These are phyloP conservation scores for Xylaria sp. DNA, from an alignment of 2,329 filamentous ascomycete species.

Conservation along the genomic window DNA sequence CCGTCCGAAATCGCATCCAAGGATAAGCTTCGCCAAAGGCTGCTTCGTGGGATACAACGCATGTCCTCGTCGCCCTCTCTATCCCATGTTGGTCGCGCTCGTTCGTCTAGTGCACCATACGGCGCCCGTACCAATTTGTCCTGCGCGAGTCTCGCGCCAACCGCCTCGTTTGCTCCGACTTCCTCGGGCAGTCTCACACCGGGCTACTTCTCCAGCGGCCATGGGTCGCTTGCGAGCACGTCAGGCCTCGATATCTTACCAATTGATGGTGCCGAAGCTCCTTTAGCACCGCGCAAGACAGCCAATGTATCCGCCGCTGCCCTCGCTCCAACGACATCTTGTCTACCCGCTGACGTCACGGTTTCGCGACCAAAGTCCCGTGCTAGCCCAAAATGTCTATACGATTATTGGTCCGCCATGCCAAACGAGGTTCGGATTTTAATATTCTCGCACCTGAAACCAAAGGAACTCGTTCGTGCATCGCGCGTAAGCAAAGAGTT, in stretches of 20 bases:
- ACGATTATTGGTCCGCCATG: constrained; percentile 82
- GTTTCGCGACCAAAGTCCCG: constrained; percentile 51
- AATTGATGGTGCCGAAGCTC: constrained; percentile 57
- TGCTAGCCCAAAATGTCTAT: constrained; percentile 51
- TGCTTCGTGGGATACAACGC: constrained; percentile 79
- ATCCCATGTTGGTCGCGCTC: constrained; percentile 68
- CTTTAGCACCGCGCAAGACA: constrained; percentile 65
- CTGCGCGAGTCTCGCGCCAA: constrained; percentile 63
- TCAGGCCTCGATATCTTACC: constrained; percentile 55
- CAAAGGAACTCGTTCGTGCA: constrained; percentile 81
- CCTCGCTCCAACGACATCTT: constrained; percentile 61
- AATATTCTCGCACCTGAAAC: constrained; percentile 78
- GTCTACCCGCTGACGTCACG: constrained; percentile 72
- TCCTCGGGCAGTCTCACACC: constrained; percentile 49
- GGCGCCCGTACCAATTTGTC: constrained; percentile 63
- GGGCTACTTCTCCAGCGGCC: constrained; percentile 49
- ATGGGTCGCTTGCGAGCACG: constrained; percentile 53
- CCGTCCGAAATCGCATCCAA: constrained; percentile 58
- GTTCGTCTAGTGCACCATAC: constrained; percentile 76
- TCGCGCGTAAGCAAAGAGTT: constrained; percentile 83
- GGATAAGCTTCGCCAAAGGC: constrained; percentile 73
- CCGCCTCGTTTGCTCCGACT: constrained; percentile 53
- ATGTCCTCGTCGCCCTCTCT: constrained; percentile 85
- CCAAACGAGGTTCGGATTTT: constrained; percentile 84
- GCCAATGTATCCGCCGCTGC: constrained; percentile 57